phyloP scores from a whole-genome alignment of 176 grass and related monocot species.

The Tillandsia fasciculata region DNA sequence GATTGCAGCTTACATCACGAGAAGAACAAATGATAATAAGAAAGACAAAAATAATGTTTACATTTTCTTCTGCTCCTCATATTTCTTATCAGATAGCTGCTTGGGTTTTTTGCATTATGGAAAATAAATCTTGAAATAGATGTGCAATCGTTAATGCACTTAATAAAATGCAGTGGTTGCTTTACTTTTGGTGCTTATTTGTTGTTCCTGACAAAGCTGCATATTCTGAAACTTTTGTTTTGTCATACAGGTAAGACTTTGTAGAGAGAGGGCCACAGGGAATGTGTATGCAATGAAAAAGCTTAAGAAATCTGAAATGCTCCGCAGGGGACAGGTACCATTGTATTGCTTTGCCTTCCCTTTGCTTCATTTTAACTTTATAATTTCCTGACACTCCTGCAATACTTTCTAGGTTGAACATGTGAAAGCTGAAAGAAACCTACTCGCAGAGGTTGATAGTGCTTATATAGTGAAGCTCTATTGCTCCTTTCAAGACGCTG shows the following conservation, averaged over 20 bases:
- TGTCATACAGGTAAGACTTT: conserved; percentile 80
- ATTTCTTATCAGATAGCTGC: neutral
- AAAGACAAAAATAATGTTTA: no score
- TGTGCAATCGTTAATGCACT: no score
- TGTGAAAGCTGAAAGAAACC: conserved; percentile 98
- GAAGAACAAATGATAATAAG: no score
- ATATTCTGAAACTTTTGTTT: neutral
- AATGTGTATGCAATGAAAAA: conserved; percentile 99
- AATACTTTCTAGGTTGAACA: conserved; percentile 73
- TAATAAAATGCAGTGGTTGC: neutral
- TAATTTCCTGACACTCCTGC: conserved; percentile 12
- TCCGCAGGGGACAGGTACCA: conserved; percentile 94
- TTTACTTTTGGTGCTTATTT: neutral
- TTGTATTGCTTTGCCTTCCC: conserved; percentile 12
- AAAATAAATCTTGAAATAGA: no score
- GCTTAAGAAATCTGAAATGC: conserved; percentile 99
- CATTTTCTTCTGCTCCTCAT: neutral
- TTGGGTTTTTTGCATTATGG: no score
- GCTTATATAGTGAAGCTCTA: conserved; percentile 93
- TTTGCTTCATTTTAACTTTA: conserved; percentile 23
- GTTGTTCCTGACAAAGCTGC: neutral
- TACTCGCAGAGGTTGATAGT: conserved; percentile 97
- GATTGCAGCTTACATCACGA: no score
- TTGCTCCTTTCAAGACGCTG: conserved; percentile 96
- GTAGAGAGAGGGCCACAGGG: conserved; percentile 75